Percentiles rank a stretch among this genome's conserved stretches.
phyloP scores from a whole-genome alignment of 495 filamentous ascomycete species.

The Hamigera avellanea region DNA sequence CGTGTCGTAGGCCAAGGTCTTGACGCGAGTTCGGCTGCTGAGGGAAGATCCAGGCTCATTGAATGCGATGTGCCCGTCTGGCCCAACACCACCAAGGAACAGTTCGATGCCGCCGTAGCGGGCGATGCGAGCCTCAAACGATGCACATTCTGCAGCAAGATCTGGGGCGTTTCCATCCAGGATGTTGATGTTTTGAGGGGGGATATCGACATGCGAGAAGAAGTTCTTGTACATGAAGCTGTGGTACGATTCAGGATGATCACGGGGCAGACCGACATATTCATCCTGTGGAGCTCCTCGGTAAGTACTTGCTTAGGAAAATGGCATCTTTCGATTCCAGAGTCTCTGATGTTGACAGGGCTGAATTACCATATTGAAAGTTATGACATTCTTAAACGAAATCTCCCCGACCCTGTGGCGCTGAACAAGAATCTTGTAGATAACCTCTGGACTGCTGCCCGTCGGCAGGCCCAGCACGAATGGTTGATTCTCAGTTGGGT shows the following conservation, averaged over 20 bases:
- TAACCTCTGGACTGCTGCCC: constrained; percentile 64
- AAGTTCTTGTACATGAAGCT: constrained; percentile 88
- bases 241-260: constrained; percentile 77
- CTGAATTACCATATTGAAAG: constrained; percentile 74
- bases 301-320: constrained; percentile 3
- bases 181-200: constrained; percentile 71
- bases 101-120: constrained; percentile 69
- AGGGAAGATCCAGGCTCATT: constrained; percentile 80
- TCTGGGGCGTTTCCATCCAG: constrained; percentile 73
- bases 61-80: constrained; percentile 82
- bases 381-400: constrained; percentile 78
- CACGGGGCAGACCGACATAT: constrained; percentile 71
- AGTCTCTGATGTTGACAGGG: no score
- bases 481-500: constrained; percentile 54
- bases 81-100: constrained; percentile 75
- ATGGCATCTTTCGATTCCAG: no score
- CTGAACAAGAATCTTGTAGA: constrained; percentile 68
- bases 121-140: constrained; percentile 70
- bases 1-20: constrained; percentile 79
- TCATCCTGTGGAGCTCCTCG: constrained; percentile 55
- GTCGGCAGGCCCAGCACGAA: constrained; percentile 81
- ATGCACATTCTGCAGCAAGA: constrained; percentile 62
- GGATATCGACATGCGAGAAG: constrained; percentile 78
- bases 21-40: constrained; percentile 67
- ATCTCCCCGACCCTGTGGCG: constrained; percentile 67